These are phyloP conservation scores for Hepatocystis sp. DNA, from an alignment of 169 alveolate species.

Conservation along the genomic window DNA sequence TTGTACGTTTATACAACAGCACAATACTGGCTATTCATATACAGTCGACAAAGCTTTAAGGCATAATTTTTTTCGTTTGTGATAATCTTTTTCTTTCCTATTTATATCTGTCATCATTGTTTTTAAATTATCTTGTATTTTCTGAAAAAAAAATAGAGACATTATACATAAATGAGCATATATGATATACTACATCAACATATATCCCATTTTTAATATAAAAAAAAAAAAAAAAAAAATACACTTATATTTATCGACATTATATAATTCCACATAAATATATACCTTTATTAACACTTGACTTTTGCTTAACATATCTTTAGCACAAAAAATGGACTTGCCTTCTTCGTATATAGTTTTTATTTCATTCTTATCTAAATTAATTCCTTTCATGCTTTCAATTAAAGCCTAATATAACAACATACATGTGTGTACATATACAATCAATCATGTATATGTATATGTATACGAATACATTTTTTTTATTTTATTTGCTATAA, in stretches of 20 bases:
- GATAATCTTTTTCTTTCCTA: slow-evolving; percentile 64
- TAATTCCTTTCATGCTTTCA: slow-evolving; percentile 54
- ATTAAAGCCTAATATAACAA: slow-evolving; percentile 22
- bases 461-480: neutral
- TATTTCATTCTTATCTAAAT: slow-evolving; percentile 42
- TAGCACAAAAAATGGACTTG: slow-evolving; percentile 31
- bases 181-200: too few relatives aligned
- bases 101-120: slow-evolving; percentile 54
- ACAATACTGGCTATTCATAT: slow-evolving; percentile 24
- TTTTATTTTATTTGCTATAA: too few relatives aligned
- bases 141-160: slow-evolving; percentile 10
- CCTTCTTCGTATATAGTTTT: slow-evolving; percentile 63
- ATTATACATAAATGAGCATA: too few relatives aligned
- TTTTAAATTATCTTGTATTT: slow-evolving; percentile 48
- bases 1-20: neutral
- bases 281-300: slow-evolving; percentile 59
- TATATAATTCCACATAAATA: too few relatives aligned
- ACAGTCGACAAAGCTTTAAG: slow-evolving; percentile 72
- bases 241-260: too few relatives aligned
- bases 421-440: neutral
- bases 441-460: neutral
- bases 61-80: slow-evolving; percentile 68
- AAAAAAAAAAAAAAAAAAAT: too few relatives aligned
- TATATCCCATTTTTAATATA: too few relatives aligned
- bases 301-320: slow-evolving; percentile 33